These are phyloP conservation scores for Phytomonas sp. DNA, from an alignment of 208 protist genomes.

Conservation along the genomic window DNA sequence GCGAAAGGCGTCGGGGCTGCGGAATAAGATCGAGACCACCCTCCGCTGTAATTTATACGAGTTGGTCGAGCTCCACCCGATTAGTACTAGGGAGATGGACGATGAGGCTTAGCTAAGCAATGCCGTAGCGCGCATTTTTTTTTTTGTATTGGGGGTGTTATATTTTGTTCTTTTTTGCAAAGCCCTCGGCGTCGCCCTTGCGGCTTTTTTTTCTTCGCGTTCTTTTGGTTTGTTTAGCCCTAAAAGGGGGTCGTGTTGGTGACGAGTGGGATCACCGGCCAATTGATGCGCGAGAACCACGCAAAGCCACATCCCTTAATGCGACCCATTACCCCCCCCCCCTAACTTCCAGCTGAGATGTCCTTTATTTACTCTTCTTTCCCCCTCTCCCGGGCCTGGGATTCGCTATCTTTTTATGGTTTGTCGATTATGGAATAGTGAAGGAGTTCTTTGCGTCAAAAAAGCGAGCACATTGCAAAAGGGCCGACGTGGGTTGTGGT, in stretches of 20 bases:
- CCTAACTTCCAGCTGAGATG: no score
- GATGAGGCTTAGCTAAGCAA: background rate
- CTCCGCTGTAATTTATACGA: slow-evolving; percentile 54
- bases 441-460: no score
- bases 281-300: no score
- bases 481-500: no score
- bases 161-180: background rate
- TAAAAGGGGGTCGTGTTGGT: background rate
- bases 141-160: background rate
- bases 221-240: background rate
- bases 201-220: slow-evolving; percentile 2
- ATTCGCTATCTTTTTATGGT: no score
- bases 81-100: background rate
- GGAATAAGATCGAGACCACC: slow-evolving; percentile 37
- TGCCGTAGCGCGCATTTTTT: background rate
- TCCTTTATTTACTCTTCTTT: no score
- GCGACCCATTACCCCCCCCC: no score
- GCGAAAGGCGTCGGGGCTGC: slow-evolving; percentile 27
- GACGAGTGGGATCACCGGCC: no score
- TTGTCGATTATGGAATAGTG: no score
- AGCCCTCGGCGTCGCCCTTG: background rate
- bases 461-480: no score
- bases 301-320: no score
- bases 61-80: slow-evolving; percentile 36
- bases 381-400: no score